These are phyloP conservation scores for Capronia epimyces DNA, from an alignment of 2,329 filamentous ascomycete genomes.

Conservation along the genomic window DNA sequence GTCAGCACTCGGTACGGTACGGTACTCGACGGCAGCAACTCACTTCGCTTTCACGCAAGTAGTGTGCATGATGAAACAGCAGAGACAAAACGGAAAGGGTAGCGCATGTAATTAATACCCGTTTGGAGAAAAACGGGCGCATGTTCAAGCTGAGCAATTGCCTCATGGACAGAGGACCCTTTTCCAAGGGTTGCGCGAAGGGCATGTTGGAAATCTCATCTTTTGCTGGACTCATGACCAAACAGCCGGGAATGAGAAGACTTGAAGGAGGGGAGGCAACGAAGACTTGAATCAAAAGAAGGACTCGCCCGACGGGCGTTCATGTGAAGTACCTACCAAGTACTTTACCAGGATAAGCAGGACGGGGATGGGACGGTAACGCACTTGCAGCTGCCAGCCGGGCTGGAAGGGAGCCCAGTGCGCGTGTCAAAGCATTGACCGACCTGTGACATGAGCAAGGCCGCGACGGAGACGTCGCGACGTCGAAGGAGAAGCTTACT, in stretches of 20 bases:
- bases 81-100: conserved; percentile 1
- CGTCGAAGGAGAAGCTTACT: neutral
- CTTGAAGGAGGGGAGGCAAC: neutral
- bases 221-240: neutral
- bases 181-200: neutral
- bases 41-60: conserved; percentile 4
- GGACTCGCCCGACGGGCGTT: neutral
- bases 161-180: neutral
- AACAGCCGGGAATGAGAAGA: neutral
- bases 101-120: conserved; percentile 1
- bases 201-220: neutral
- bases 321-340: no score
- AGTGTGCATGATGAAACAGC: conserved; percentile 4
- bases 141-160: neutral
- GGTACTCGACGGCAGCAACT: neutral
- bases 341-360: neutral
- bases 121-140: conserved; percentile 1
- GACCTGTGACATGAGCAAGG: neutral
- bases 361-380: no score
- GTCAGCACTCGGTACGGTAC: neutral
- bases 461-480: neutral
- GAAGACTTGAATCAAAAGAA: neutral
- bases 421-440: conserved; percentile 3
- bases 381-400: no score
- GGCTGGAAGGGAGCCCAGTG: neutral